phyloP scores from a whole-genome alignment of 768 basidiomycete species.

The Crucibulum laeve region DNA sequence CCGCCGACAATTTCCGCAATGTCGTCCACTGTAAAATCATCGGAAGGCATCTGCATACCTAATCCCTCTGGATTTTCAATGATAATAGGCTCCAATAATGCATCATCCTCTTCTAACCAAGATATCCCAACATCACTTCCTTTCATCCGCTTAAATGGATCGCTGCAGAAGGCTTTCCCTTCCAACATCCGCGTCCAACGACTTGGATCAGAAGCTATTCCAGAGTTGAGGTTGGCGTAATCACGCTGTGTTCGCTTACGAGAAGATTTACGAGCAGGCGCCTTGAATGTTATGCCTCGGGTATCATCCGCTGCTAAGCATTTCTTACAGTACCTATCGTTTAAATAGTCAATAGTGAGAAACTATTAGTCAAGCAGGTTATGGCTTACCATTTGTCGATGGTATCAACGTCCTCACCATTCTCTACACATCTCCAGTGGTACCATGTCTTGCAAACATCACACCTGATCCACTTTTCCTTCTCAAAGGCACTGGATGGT shows the following conservation, averaged over 20 bases:
- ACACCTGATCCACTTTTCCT: slow-evolving; percentile 81
- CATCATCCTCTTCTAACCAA: slow-evolving; percentile 75
- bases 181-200: slow-evolving; percentile 71
- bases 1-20: slow-evolving; percentile 79
- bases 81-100: slow-evolving; percentile 81
- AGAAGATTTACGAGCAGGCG: slow-evolving; percentile 76
- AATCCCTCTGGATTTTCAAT: slow-evolving; percentile 75
- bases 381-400: slow-evolving; percentile 73
- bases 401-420: slow-evolving; percentile 55
- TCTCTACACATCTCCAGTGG: slow-evolving; percentile 78
- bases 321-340: slow-evolving; percentile 60
- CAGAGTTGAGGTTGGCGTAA: slow-evolving; percentile 73
- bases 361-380: background rate
- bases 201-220: slow-evolving; percentile 55
- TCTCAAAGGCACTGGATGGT: slow-evolving; percentile 35
- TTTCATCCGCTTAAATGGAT: slow-evolving; percentile 63
- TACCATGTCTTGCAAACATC: slow-evolving; percentile 81
- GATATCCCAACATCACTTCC: slow-evolving; percentile 63
- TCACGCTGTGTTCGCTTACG: slow-evolving; percentile 72
- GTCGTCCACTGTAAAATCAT: slow-evolving; percentile 70
- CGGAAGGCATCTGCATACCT: slow-evolving; percentile 85
- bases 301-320: slow-evolving; percentile 59
- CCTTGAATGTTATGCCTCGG: slow-evolving; percentile 68
- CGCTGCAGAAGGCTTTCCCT: slow-evolving; percentile 55
- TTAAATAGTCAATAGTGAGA: background rate